Base-by-base conservation (phyloP, 441 rosid genomes). In the Populus tomentosa region DNA sequence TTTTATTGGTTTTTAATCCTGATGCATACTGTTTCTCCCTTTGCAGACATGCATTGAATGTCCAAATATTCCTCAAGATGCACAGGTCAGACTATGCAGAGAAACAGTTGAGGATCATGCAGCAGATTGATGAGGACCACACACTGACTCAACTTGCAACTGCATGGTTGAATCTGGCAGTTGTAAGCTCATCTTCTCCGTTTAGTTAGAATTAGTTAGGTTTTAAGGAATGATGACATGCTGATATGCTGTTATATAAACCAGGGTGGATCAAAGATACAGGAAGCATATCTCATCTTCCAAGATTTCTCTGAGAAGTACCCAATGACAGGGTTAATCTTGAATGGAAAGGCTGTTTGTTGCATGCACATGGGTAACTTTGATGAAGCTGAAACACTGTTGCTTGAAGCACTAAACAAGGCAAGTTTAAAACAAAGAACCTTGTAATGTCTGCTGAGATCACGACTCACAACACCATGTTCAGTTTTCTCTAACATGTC, bases 401-500 rank as follows among this genome's bases (percentile, higher is more conserved):
- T 95, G 77, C 97, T 92, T 81, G 98, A 94, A 84, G 98, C 99
- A 67, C 90, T 95, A 70, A 95, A 94, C 86, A 95, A 94, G 99
- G 99, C 86, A 78, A 88, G 91, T 76, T 78, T 66, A 20, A 40
- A 74, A 18, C 7, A 68, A 56, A 14, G 67, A 71, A 16, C 61
- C 56, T 65, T 11, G 5, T 53, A 67, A 74, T 0, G n/a, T 70
- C 23, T 59, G 5, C 33, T 26, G 7, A 46, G 69, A 28, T 28
- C 64, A 40, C 56, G 8, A 20, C 30, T 38, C 20, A 35, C 50
- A 10, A 16, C 59, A 3, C 32, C 32, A 30, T 28, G 42, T 68
- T 56, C 40, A 64, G 40, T n/a, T 23, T 24, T 30, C 4, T 30
- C 5, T 7, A 70, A 7, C 33, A 24, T 38, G 59, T 35, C 38